A percentile compares a stretch with the other conserved stretches of the same genome.
These are phyloP conservation scores for Fusarium sp. DNA, from an alignment of 2,329 filamentous ascomycete genomes.

Conservation along the genomic window DNA sequence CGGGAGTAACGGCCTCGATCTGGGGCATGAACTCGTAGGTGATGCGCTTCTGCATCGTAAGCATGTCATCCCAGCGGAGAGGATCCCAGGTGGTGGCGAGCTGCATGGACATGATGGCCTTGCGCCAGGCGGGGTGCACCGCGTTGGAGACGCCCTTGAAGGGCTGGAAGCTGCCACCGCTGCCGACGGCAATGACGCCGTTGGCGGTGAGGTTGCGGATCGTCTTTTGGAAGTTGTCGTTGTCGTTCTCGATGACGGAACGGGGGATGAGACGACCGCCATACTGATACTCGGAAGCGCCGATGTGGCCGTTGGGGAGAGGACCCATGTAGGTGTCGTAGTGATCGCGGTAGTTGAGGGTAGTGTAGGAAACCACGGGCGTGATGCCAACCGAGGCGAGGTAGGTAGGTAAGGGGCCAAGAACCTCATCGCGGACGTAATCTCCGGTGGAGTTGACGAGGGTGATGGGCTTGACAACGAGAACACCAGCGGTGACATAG, in stretches of 20 bases:
- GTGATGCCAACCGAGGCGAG: slow-evolving; percentile 29
- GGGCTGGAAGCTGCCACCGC: slow-evolving; percentile 38
- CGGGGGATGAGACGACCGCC: slow-evolving; percentile 60
- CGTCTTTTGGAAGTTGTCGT: slow-evolving; percentile 46
- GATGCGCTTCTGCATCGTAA: slow-evolving; percentile 47
- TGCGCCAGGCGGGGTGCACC: slow-evolving; percentile 57
- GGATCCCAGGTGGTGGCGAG: slow-evolving; percentile 46
- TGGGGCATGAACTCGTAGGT: slow-evolving; percentile 45
- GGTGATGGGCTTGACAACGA: slow-evolving; percentile 59
- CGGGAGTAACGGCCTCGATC: slow-evolving; percentile 53
- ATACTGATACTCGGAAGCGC: slow-evolving; percentile 44
- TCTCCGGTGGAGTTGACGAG: slow-evolving; percentile 56
- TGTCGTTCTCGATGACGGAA: slow-evolving; percentile 47
- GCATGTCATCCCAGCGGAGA: slow-evolving; percentile 46
- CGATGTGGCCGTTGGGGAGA: slow-evolving; percentile 52
- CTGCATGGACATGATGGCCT: slow-evolving; percentile 48
- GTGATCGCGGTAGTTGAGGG: slow-evolving; percentile 53
- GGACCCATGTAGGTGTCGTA: slow-evolving; percentile 57
- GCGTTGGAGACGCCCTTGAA: slow-evolving; percentile 47
- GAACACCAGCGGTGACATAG: slow-evolving; percentile 43
- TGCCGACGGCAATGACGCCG: slow-evolving; percentile 45
- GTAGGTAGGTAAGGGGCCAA: slow-evolving; percentile 47
- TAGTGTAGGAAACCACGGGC: slow-evolving; percentile 29
- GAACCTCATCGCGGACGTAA: slow-evolving; percentile 54
- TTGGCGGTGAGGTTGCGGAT: slow-evolving; percentile 39